These are phyloP conservation scores for Pythium rishiriense DNA, from an alignment of 352 stramenopile species.

Conservation along the genomic window DNA sequence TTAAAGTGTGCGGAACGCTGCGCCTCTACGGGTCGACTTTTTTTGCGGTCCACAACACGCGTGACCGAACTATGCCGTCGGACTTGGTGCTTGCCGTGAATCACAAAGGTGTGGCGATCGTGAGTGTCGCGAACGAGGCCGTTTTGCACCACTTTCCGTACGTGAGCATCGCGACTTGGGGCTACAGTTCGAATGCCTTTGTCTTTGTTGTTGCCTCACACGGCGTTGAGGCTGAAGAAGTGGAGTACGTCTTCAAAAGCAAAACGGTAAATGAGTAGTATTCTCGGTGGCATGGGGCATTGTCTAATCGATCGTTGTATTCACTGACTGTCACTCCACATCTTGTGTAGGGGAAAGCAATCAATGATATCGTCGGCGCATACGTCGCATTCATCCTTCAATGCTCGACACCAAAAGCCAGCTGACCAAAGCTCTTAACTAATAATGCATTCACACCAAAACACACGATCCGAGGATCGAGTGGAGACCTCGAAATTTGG, in stretches of 20 bases:
- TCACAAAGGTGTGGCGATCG: constrained; percentile 58
- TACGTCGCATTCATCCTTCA: constrained; percentile 53
- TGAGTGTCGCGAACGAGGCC: constrained; percentile 59
- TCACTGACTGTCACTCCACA: background rate
- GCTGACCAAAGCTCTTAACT: constrained; percentile 28
- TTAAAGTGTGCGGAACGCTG: constrained; percentile 60
- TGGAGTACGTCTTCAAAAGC: constrained; percentile 56
- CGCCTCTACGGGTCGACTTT: constrained; percentile 74
- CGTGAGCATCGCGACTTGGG: constrained; percentile 72
- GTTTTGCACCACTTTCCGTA: constrained; percentile 67
- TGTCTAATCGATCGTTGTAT: background rate
- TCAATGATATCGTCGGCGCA: constrained; percentile 53
- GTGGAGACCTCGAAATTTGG: background rate
- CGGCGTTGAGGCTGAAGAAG: constrained; percentile 32
- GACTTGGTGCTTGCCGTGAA: constrained; percentile 68
- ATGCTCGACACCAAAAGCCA: constrained; percentile 25
- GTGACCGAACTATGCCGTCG: constrained; percentile 41
- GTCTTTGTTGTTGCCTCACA: constrained; percentile 67
- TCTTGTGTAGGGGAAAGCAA: constrained; percentile 44
- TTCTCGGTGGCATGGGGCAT: background rate
- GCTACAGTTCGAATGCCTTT: constrained; percentile 77
- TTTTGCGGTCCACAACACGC: constrained; percentile 60
- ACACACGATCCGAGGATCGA: constrained; percentile 33
- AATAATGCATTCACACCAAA: constrained; percentile 67
- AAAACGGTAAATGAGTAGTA: constrained; percentile 28